Percentiles rank a stretch among this genome's conserved stretches.
Conservation (phyloP, 2,329 filamentous ascomycete species). For the Lecanosticta acicola region DNA sequence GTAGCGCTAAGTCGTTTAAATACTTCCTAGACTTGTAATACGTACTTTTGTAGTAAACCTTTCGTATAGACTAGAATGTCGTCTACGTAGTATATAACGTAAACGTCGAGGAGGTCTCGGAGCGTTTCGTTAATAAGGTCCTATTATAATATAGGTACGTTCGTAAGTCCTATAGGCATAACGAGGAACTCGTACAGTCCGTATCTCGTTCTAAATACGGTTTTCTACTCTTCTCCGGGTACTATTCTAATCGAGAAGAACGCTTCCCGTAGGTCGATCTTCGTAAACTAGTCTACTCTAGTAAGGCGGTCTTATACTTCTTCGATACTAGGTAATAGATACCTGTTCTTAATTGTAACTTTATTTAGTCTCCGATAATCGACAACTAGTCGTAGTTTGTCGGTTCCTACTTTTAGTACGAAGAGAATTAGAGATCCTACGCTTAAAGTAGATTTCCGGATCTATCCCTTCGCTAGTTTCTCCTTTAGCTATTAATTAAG, state of each 20-base stretch:
- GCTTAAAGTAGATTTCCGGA: conserved; percentile 6
- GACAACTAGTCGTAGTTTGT: conserved; percentile 14
- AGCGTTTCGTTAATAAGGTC: conserved; percentile 24
- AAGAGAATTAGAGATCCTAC: conserved; percentile 15
- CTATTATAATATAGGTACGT: conserved; percentile 19
- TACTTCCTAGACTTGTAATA: conserved; percentile 7
- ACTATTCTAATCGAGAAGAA: conserved; percentile 24
- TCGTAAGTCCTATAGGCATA: conserved; percentile 22
- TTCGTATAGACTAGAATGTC: conserved; percentile 23
- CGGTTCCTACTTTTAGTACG: conserved; percentile 19
- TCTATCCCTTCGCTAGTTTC: conserved; percentile 3
- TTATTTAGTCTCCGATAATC: conserved; percentile 24
- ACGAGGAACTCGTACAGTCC: conserved; percentile 21
- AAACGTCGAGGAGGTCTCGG: conserved; percentile 19
- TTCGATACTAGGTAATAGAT: conserved; percentile 21
- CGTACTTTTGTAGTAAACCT: background rate
- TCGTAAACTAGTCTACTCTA: conserved; percentile 16
- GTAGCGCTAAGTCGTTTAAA: conserved; percentile 3
- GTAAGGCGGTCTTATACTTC: conserved; percentile 17
- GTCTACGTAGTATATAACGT: conserved; percentile 19
- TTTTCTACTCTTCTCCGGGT: conserved; percentile 21
- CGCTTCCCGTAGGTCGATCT: conserved; percentile 18
- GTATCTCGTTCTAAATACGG: conserved; percentile 13
- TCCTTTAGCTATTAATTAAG: conserved; percentile 4
- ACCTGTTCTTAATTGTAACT: conserved; percentile 25